Conservation (phyloP, 768 basidiomycete genomes). For the Mycena maculata region DNA sequence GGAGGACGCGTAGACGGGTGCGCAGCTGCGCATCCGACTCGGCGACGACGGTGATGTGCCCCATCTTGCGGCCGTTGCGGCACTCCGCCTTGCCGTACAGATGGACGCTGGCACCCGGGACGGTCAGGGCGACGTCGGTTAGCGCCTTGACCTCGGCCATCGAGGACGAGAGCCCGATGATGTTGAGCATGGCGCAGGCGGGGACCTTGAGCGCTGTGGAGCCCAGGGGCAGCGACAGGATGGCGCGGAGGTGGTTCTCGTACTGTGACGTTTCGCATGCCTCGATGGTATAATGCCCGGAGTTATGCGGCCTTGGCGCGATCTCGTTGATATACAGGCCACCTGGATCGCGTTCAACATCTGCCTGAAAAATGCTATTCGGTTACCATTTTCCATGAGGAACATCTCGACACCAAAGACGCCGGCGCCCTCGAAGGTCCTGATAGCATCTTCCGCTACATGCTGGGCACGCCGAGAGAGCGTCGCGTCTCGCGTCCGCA, state of each 20-base stretch:
- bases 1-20: conserved; percentile 76
- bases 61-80: conserved; percentile 96
- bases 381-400: conserved; percentile 82
- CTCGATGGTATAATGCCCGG: conserved; percentile 98
- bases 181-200: conserved; percentile 91
- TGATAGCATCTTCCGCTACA: conserved; percentile 85
- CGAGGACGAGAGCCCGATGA: conserved; percentile 84
- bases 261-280: conserved; percentile 97
- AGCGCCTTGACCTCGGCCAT: conserved; percentile 70
- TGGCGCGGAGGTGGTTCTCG: conserved; percentile 96
- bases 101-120: conserved; percentile 85
- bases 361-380: background rate
- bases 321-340: conserved; percentile 93
- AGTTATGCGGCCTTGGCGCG: conserved; percentile 97
- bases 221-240: conserved; percentile 90
- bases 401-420: conserved; percentile 99
- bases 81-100: conserved; percentile 95
- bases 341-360: conserved; percentile 56
- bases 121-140: conserved; percentile 67
- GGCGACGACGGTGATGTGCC: conserved; percentile 92
- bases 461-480: conserved; percentile 70
- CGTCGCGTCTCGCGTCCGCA: conserved; percentile 68
- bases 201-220: conserved; percentile 90
- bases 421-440: conserved; percentile 86
- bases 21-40: conserved; percentile 81